Conservation (phyloP, 169 alveolate genomes). For the Plasmodium gonderi region DNA sequence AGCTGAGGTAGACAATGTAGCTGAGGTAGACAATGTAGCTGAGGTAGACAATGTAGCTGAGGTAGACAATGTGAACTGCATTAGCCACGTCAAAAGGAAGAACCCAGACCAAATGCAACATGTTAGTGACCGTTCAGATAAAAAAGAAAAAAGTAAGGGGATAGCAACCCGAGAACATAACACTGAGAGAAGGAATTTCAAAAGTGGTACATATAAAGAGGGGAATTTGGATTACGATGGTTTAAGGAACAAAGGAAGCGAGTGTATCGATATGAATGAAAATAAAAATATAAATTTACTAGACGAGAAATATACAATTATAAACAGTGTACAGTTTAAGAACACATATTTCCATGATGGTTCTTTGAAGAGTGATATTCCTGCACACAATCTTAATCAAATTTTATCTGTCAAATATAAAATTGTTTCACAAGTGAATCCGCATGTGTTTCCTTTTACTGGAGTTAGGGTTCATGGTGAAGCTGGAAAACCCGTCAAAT, state of each 20-base stretch:
- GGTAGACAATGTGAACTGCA: too few species aligned
- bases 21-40: too few species aligned
- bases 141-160: too few species aligned
- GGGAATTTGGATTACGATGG: neutral
- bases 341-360: constrained; percentile 80
- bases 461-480: constrained; percentile 81
- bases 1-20: too few species aligned
- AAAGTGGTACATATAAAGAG: neutral
- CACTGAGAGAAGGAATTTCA: neutral
- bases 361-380: constrained; percentile 78
- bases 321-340: constrained; percentile 72
- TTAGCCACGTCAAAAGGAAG: neutral
- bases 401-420: constrained; percentile 74
- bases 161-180: neutral
- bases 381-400: constrained; percentile 70
- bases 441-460: constrained; percentile 79
- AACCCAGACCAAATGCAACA: neutral
- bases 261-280: constrained; percentile 21
- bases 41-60: too few species aligned
- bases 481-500: constrained; percentile 81
- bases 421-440: constrained; percentile 80
- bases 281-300: constrained; percentile 24
- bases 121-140: too few species aligned
- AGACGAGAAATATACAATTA: constrained; percentile 64
- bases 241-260: neutral